These are phyloP conservation scores for Blastocrithidia nonstop DNA, from an alignment of 208 protist species.

Conservation along the genomic window DNA sequence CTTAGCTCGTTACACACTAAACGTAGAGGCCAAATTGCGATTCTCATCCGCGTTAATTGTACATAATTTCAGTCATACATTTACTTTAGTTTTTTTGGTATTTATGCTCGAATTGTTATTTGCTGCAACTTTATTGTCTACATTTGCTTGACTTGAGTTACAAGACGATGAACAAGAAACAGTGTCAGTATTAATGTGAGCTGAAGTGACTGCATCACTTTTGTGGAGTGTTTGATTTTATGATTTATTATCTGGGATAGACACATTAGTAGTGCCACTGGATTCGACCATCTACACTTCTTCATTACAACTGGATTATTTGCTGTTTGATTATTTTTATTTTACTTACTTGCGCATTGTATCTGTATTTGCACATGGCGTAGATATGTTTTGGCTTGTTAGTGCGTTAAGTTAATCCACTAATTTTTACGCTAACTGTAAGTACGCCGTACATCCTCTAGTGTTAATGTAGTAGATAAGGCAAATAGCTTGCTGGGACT, in stretches of 20 bases:
- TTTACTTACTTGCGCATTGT: too few species aligned
- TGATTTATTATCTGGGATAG: too few species aligned
- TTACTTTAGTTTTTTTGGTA: background rate
- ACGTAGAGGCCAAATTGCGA: constrained; percentile 69
- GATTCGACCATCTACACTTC: too few species aligned
- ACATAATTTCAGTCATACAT: constrained; percentile 71
- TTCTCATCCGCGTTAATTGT: constrained; percentile 80
- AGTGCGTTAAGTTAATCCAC: constrained; percentile 52
- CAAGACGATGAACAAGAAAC: too few species aligned
- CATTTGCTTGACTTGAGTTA: too few species aligned
- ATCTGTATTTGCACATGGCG: too few species aligned
- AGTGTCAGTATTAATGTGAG: too few species aligned
- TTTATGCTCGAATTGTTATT: constrained; percentile 2
- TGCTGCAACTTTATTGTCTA: background rate
- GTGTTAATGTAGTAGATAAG: constrained; percentile 63
- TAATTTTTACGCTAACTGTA: constrained; percentile 38
- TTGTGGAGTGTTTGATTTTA: too few species aligned
- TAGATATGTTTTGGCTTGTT: background rate
- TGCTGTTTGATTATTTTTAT: too few species aligned
- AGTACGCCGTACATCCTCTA: constrained; percentile 41
- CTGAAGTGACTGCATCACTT: too few species aligned
- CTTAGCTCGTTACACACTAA: constrained; percentile 71
- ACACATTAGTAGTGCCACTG: too few species aligned
- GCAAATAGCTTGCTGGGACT: constrained; percentile 82
- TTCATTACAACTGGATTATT: too few species aligned